A percentile compares a stretch with the other conserved stretches of the same genome.
Conservation (phyloP, 2,329 filamentous ascomycete genomes). For the Fusarium neocosmosporiellum region DNA sequence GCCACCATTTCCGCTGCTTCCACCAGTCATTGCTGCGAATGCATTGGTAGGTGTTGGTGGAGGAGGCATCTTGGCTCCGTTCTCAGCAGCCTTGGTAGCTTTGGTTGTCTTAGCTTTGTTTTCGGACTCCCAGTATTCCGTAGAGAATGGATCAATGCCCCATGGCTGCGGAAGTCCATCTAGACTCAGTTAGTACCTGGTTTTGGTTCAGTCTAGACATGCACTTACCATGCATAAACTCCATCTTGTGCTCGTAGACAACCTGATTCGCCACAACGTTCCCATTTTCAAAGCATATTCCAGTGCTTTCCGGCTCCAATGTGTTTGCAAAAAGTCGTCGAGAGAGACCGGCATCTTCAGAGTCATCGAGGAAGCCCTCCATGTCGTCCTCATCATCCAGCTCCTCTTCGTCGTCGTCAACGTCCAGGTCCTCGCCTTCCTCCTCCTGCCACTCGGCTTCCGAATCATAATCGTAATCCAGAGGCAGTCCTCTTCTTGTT, state of each 20-base stretch:
- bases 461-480: slow-evolving; percentile 87
- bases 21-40: slow-evolving; percentile 49
- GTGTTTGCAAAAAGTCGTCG: slow-evolving; percentile 73
- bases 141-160: slow-evolving; percentile 86
- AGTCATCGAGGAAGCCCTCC: slow-evolving; percentile 90
- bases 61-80: slow-evolving; percentile 46
- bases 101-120: slow-evolving; percentile 41
- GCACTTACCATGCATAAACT: slow-evolving; percentile 75
- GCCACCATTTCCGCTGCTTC: slow-evolving; percentile 18
- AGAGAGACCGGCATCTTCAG: slow-evolving; percentile 72
- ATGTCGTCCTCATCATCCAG: slow-evolving; percentile 83
- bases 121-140: slow-evolving; percentile 77
- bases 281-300: slow-evolving; percentile 83
- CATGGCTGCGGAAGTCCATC: slow-evolving; percentile 61
- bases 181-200: slow-evolving; percentile 42
- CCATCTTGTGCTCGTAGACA: slow-evolving; percentile 74
- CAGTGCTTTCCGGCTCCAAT: slow-evolving; percentile 80
- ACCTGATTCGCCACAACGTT: slow-evolving; percentile 60
- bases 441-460: slow-evolving; percentile 88
- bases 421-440: slow-evolving; percentile 74
- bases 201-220: background rate
- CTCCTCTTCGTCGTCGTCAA: slow-evolving; percentile 77
- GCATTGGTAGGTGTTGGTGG: slow-evolving; percentile 50
- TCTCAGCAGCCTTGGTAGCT: slow-evolving; percentile 20
- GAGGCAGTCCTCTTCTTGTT: slow-evolving; percentile 65